Evolutionary conservation across 306 rosid genomes (phyloP), one percentile per base, ranked within the genome.

Genomic region (Notholithocarpus densiflorus): DNA sequence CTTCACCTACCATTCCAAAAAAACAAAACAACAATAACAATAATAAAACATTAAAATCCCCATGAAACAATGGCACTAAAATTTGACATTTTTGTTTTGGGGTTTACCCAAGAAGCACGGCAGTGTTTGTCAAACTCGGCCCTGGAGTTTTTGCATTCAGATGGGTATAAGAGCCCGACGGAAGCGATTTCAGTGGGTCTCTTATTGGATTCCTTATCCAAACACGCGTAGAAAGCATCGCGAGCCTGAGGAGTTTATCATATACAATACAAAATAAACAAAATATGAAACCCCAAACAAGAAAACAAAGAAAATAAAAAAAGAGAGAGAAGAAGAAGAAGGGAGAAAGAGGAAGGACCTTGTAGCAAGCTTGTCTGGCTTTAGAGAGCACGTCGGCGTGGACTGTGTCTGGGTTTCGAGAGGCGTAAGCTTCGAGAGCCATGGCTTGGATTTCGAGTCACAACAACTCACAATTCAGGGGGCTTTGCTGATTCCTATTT

Each of bases 131-230:
- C 97, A 57, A 85, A 96, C 65, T 89, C 77, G 3, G 79, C 86
- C 82, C 99, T 87, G 1, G 76, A 78, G 8, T 72, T 60, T 18
- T 93, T 90, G 85, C 98, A 96, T 48, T 93, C 91, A 3, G 79
- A 71, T 1, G 99, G 96, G 82, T 96, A 96, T n/a, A 96, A 60
- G 76, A 90, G 86, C 5, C 99, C 99, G n/a, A 91, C 97, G 0
- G 93, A 83, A 21, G 97, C 98, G 81, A 93, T 93, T 71, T 96
- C 99, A 5, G 98, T 90, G 14, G 91, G 96, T 52, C 89, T 89
- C 87, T 93, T 91, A 71, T 86, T 88, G 20, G 90, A 88, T 81
- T 87, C 81, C 62, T 90, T 89, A 80, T 91, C 94, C 75, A 93
- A 55, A 72, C 98, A 96, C 48, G 94, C 85, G 31, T 88, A 96